Evolutionary conservation across 2,329 filamentous ascomycete species (phyloP), one percentile per base, ranked within the genome.

Genomic region (Dichotomopilus funicola): DNA sequence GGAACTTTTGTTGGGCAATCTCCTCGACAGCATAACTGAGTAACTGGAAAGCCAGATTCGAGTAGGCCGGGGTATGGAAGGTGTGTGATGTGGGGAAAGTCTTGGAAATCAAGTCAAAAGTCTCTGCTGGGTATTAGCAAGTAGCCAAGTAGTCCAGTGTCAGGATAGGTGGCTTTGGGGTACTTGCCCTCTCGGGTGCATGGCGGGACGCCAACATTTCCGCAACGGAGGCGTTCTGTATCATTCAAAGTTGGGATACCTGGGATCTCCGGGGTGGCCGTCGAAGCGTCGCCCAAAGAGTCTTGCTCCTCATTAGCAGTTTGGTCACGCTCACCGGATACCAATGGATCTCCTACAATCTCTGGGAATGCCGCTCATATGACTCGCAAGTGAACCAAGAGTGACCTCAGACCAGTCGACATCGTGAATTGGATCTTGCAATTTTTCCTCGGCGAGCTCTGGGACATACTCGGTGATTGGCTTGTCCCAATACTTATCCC

Each of bases 381-480:
- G 63, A 19, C 62, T 57, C 2, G 60, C 61, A 12, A 66, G 45
- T 19, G 46, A 42, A 5, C 62, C 62, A 11, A 63, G 52, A 4
- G 63, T 66, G 10, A 65, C 59, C 31, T 62, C 58, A 4, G 50
- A 48, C 63, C 63, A 66, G 46, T 57, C 31, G n/a, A 55, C 42
- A 6, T 53, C 42, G 36, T 55, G 51, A 6, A 61, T 49, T 10
- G 54, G 41, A 38, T 56, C 46, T 11, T 41, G 10, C 3, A 40
- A 37, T 11, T 49, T 54, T 19, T 36, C n/a, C 36, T 47, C 61
- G 38, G 58, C 61, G 42, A 76, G 67, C 61, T 76, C 73, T 0
- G 73, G 72, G 6, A 76, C 59, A 51, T 70, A 72, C 31, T 69
- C 66, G 2, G 73, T 73, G 48, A 76, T 66, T 6, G 72, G 69